Conservation (phyloP, 2,329 filamentous ascomycete genomes). For the Colletotrichum orbiculare region DNA sequence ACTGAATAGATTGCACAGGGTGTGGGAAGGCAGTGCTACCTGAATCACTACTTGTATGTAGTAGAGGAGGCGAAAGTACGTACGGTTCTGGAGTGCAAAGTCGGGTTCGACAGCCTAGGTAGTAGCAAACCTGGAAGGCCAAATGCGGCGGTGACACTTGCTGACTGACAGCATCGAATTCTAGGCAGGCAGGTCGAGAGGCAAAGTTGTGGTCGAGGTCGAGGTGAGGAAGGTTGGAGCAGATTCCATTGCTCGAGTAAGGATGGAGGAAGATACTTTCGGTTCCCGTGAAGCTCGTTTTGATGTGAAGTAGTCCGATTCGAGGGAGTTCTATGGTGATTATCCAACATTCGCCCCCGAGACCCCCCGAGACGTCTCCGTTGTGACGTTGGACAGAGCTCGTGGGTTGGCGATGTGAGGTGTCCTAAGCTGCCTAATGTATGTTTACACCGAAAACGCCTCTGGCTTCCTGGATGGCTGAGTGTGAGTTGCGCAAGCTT, state of each 20-base stretch:
- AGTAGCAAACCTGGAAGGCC: no score
- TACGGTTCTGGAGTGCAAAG: no score
- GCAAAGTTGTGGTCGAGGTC: neutral
- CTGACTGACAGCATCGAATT: no score
- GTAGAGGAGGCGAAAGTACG: no score
- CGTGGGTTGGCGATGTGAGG: slow-evolving; percentile 23
- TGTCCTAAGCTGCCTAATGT: slow-evolving; percentile 19
- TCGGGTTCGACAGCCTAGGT: no score
- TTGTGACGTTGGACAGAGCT: slow-evolving; percentile 2
- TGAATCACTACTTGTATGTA: no score
- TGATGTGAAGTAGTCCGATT: slow-evolving; percentile 29
- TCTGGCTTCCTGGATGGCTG: neutral
- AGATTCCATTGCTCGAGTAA: slow-evolving; percentile 20
- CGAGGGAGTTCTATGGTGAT: slow-evolving; percentile 18
- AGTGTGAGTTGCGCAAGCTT: slow-evolving; percentile 4
- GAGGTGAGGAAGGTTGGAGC: slow-evolving; percentile 25
- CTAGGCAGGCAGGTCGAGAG: neutral
- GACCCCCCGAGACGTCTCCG: neutral
- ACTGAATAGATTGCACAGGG: slow-evolving; percentile 4
- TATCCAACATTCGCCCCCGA: neutral
- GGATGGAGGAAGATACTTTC: no score
- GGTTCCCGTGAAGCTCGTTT: neutral
- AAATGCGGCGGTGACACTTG: no score
- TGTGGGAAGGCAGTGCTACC: neutral
- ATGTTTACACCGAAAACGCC: neutral